phyloP scores from a whole-genome alignment of 2,329 filamentous ascomycete genomes.

The Sphaerostilbella broomeana region DNA sequence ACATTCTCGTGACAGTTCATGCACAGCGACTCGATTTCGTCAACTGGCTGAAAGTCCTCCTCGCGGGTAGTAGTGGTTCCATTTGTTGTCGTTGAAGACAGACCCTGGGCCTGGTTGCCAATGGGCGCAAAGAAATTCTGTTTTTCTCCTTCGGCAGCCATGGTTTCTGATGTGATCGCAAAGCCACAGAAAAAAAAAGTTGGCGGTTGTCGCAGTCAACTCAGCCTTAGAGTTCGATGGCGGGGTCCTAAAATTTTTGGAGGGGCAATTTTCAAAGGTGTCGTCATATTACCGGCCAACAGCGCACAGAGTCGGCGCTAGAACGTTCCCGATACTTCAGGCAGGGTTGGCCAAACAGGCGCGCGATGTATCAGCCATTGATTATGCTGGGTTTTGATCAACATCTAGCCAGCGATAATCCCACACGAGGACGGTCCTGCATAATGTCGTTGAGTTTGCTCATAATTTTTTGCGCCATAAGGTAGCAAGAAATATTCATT shows the following conservation, averaged over 20 bases:
- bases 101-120: conserved; percentile 52
- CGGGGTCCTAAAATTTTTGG: conserved; percentile 19
- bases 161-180: conserved; percentile 22
- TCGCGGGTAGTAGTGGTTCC: conserved; percentile 27
- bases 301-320: conserved; percentile 11
- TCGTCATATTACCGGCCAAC: conserved; percentile 15
- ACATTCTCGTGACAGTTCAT: conserved; percentile 82
- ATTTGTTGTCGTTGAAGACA: conserved; percentile 36
- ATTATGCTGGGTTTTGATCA: too few species aligned
- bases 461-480: too few species aligned
- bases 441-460: too few species aligned
- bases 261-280: conserved; percentile 16
- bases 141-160: conserved; percentile 37
- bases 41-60: conserved; percentile 51
- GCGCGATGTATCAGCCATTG: too few species aligned
- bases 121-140: conserved; percentile 56
- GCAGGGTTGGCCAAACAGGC: not conserved
- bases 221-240: conserved; percentile 11
- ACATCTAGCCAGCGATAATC: too few species aligned
- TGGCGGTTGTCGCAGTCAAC: conserved; percentile 8
- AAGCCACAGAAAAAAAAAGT: conserved; percentile 1
- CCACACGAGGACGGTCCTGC: too few species aligned
- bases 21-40: conserved; percentile 71
- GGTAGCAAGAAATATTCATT: too few species aligned
- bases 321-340: conserved; percentile 12